A percentile compares a stretch with the other conserved stretches of the same genome.
These are phyloP conservation scores for Colletotrichum lini DNA, from an alignment of 2,329 filamentous ascomycete species.

Conservation along the genomic window DNA sequence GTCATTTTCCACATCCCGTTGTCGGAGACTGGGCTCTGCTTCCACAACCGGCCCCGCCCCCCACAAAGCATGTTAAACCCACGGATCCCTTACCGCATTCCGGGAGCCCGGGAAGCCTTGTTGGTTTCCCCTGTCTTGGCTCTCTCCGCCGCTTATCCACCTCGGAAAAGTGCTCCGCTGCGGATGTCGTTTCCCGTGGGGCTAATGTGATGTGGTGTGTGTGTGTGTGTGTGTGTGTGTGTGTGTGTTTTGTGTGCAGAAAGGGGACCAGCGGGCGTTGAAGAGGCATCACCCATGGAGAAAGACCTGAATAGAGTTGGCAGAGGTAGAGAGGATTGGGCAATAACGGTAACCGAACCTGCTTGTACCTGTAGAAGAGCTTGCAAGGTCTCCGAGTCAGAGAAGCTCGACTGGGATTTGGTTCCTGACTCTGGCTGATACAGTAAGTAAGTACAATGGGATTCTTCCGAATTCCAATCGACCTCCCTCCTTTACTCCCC, in stretches of 20 bases:
- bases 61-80: constrained; percentile 2
- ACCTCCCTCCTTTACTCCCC: background rate
- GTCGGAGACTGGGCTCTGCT: background rate
- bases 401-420: background rate
- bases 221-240: too few species aligned
- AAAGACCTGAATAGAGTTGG: background rate
- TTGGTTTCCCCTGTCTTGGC: constrained; percentile 26
- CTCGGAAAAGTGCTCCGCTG: background rate
- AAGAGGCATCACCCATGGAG: constrained; percentile 29
- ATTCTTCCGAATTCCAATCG: background rate
- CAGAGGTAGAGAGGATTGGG: too few species aligned
- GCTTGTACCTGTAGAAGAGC: background rate
- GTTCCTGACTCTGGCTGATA: constrained; percentile 2
- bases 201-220: background rate
- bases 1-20: background rate
- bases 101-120: constrained; percentile 8
- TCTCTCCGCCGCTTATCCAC: background rate
- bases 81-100: background rate
- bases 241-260: background rate
- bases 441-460: background rate
- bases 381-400: background rate
- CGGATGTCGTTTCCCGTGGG: background rate
- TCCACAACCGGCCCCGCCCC: background rate
- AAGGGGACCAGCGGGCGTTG: background rate
- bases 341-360: background rate